Percentiles rank a stretch among this genome's conserved stretches.
Conservation (phyloP, 805 yeast genomes). For the Lipomyces orientalis region DNA sequence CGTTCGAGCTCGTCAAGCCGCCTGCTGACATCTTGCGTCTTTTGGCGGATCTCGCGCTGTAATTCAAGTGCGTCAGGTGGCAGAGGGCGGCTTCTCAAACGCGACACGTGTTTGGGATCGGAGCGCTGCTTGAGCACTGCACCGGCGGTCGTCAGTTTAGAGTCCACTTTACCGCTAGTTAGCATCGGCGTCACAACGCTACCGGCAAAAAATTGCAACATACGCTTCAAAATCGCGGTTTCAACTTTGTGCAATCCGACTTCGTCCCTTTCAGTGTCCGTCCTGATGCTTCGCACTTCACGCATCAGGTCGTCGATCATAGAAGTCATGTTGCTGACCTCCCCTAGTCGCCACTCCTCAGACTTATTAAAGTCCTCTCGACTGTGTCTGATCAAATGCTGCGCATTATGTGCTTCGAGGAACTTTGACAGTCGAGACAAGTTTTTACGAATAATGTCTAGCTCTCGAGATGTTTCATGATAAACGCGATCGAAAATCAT, state of each 20-base stretch:
- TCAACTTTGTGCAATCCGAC: conserved; percentile 18
- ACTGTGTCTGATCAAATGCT: not conserved
- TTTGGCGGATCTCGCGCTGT: conserved; percentile 26
- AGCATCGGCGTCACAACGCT: not conserved
- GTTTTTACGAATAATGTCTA: conserved; percentile 14
- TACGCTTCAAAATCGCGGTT: conserved; percentile 14
- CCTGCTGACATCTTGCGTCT: conserved; percentile 8
- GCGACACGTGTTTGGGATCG: conserved; percentile 16
- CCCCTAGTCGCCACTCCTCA: conserved; percentile 19
- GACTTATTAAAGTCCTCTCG: conserved; percentile 1
- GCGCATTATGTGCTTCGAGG: not conserved
- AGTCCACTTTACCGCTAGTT: conserved; percentile 17
- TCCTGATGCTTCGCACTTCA: not conserved
- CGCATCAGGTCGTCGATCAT: conserved; percentile 15
- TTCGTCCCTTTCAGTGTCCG: conserved; percentile 3
- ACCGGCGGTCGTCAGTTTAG: conserved; percentile 12
- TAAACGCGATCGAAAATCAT: conserved; percentile 19
- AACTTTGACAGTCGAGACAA: not conserved
- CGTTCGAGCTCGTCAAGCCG: conserved; percentile 25
- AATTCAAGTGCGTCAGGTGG: conserved; percentile 30
- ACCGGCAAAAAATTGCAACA: not conserved
- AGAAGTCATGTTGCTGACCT: conserved; percentile 2
- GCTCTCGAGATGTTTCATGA: conserved; percentile 10
- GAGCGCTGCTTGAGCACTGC: conserved; percentile 22
- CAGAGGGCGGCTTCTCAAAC: conserved; percentile 20